phyloP scores from a whole-genome alignment of 441 rosid genomes.

The Raphanus hybrid region DNA sequence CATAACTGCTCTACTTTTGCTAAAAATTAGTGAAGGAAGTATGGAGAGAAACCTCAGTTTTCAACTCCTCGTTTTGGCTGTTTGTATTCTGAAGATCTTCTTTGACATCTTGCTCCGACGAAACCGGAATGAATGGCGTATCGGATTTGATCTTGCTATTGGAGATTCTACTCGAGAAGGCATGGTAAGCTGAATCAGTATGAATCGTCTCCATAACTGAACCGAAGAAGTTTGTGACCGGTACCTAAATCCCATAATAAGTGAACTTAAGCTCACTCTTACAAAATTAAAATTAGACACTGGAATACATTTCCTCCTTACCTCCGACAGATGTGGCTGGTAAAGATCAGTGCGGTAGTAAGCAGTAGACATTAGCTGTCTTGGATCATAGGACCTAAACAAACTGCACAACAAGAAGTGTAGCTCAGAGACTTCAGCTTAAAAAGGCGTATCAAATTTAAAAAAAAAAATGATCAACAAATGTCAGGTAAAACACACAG shows the following conservation, averaged over 20 bases:
- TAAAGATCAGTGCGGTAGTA: slow-evolving; percentile 82
- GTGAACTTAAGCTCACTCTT: too few relatives aligned
- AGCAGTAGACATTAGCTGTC: slow-evolving; percentile 84
- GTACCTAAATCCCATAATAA: slow-evolving; percentile 59
- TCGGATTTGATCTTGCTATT: slow-evolving; percentile 35
- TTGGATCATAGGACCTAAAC: slow-evolving; percentile 79
- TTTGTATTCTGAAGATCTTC: slow-evolving; percentile 34
- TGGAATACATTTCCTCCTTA: slow-evolving; percentile 26
- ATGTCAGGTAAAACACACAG: background rate
- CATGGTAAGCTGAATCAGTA: slow-evolving; percentile 73
- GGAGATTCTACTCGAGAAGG: slow-evolving; percentile 45
- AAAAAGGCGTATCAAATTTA: background rate
- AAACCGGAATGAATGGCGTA: slow-evolving; percentile 42
- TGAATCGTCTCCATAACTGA: slow-evolving; percentile 95
- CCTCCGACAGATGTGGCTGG: slow-evolving; percentile 62
- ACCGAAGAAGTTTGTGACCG: slow-evolving; percentile 95
- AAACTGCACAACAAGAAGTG: slow-evolving; percentile 60
- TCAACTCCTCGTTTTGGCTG: slow-evolving; percentile 32
- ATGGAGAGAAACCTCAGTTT: slow-evolving; percentile 50
- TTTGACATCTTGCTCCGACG: slow-evolving; percentile 32
- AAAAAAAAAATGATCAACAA: too few relatives aligned
- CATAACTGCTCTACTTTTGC: background rate
- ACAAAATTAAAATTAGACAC: background rate
- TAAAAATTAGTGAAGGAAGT: background rate
- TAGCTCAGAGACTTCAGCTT: slow-evolving; percentile 24